phyloP scores from a whole-genome alignment of 2,329 filamentous ascomycete species.

The Calonectria crousiana region DNA sequence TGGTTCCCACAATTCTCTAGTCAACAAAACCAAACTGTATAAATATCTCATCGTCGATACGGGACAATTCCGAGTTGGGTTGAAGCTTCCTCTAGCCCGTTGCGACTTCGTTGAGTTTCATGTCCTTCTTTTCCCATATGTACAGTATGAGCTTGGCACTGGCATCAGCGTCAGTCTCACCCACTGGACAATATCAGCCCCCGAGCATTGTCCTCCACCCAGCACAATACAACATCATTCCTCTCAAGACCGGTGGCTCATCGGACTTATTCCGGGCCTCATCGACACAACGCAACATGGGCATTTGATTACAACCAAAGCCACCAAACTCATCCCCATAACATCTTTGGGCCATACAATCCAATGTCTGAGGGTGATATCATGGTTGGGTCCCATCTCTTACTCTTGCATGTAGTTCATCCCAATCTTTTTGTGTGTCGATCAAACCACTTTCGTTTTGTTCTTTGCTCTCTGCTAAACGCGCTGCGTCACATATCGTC shows the following conservation, averaged over 20 bases:
- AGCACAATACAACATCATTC: constrained; percentile 28
- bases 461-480: not conserved
- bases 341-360: not conserved
- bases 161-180: constrained; percentile 36
- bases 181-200: constrained; percentile 27
- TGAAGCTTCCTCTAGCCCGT: constrained; percentile 34
- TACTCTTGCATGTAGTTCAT: not conserved
- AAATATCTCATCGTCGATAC: constrained; percentile 19
- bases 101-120: constrained; percentile 26
- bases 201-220: constrained; percentile 32
- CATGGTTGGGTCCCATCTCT: not conserved
- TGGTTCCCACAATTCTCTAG: constrained; percentile 1
- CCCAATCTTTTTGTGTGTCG: not conserved
- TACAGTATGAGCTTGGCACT: constrained; percentile 22
- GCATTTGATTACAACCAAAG: not conserved
- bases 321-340: not conserved
- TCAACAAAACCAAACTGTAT: constrained; percentile 22
- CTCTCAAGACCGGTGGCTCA: not conserved
- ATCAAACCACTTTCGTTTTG: not conserved
- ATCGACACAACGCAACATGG: not conserved
- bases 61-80: constrained; percentile 16
- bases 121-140: constrained; percentile 10
- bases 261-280: not conserved
- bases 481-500: not conserved
- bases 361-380: not conserved